Evolutionary conservation across 2,329 filamentous ascomycete genomes (phyloP), one percentile per base, ranked within the genome.

Genomic region (Penicillium sp.): DNA sequence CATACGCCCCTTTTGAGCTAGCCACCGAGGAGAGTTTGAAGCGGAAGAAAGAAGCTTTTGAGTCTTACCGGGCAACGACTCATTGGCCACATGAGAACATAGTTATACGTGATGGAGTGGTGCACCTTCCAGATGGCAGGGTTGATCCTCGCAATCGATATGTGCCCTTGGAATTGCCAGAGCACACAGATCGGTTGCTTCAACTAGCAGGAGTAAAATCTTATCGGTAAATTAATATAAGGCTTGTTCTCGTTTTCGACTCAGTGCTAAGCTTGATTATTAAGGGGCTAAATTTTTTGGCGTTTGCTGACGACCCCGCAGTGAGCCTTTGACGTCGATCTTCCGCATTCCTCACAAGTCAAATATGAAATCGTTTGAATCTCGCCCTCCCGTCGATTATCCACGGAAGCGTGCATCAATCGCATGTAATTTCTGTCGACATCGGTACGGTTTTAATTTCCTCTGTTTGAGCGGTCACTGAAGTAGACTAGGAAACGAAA

Each of bases 361-460:
- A 31, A 47, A 50, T 12, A 50, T 50, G 48, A 50, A 50, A 42
- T 33, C 48, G 4, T 50, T 48, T 35, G 38, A 48, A 41, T 28
- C 37, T 38, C 41, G 44, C 33, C 28, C 44, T 31, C 34, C 44
- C 21, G 40, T 55, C 12, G 51, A 57, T 8, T 56, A 50, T 38
- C 54, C 56, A 33, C 49, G 56, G 28, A 57, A 57, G 51, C 49
- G 55, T 43, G 55, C 55, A 12, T 46, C 45, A 43, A 40, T 57
- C 22, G 55, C 55, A 32, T 57, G 55, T 42, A 52, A 42, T 29
- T 57, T 57, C 38, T 57, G 55, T 53, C 53, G 55, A 15, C 52
- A 56, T 46, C 45, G 55, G 55, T 56, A 43, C n/a, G 53, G 6
- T n/a, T 40, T 26, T 4, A n/a, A 13, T 8, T 19, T 1, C 6